Base-by-base conservation (phyloP, 768 basidiomycete genomes). In the Tylopilus cervinicoccineus region DNA sequence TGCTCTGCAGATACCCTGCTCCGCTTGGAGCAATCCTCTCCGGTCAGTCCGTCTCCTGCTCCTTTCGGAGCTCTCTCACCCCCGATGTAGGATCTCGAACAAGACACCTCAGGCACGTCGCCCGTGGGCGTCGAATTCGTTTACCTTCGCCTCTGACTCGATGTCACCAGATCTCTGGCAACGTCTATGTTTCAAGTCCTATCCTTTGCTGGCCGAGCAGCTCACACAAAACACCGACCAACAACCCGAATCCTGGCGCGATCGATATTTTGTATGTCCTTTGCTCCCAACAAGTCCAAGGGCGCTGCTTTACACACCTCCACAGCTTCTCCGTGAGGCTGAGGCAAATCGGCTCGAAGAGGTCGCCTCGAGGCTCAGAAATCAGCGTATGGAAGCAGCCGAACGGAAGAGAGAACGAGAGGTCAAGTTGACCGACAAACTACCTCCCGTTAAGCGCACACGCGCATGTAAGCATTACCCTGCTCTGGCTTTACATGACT, bases 351-450 rank as follows among this genome's bases (percentile, higher is more conserved):
- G 84, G 36, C 66, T 90, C 23, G 83, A 88, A 62, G 79, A 80
- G 61, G 71, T 78, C 11, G 77, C 79, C 26, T 73, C 72, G 36
- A 82, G 76, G 54, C 72, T 91, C 54, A 81, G 85, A 52, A 77
- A 67, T 38, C 80, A 84, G 58, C 80, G 86, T 17, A 73, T 79
- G 59, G 81, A 84, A 63, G 84, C 77, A 11, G 85, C 83, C 31
- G 81, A 84, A 61, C 82, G 81, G 53, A 89, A 85, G 72, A 87
- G 76, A 65, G 85, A 86, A 65, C 76, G 81, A 50, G 82, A 85
- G 66, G 78, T 92, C 50, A 89, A 88, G 63, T 58, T 83, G 44
- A 90, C 86, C 16, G 85, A 87, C 65, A 77, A 71, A 53, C 55
- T 86, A 13, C 86, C 86, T 23, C 82, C 80, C 19, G 55, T 75